Evolutionary conservation across 495 filamentous ascomycete species (phyloP).

Genomic region (Trichoderma reesei): DNA sequence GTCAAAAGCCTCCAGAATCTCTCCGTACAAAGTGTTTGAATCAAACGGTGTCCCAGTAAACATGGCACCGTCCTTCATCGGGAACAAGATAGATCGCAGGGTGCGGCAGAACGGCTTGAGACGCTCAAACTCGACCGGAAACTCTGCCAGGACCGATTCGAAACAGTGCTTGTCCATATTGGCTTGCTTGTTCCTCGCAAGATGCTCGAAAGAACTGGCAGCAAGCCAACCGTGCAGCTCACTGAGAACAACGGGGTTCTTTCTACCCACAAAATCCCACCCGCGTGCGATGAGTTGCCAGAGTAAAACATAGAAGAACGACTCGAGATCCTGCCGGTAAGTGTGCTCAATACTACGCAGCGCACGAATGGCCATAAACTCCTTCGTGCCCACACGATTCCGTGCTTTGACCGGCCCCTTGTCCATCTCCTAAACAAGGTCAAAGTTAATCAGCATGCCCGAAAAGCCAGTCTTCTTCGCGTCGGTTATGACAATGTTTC

Average conservation of each 20-base stretch:
- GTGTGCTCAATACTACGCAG: constrained; percentile 24
- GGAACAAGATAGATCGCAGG: not conserved
- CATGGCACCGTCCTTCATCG: not conserved
- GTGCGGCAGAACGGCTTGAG: not conserved
- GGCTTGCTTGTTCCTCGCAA: not conserved
- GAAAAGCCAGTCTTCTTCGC: not conserved
- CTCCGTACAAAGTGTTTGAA: not conserved
- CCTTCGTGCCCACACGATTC: not conserved
- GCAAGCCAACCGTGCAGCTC: not conserved
- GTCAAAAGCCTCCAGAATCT: not conserved
- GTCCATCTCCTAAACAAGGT: not conserved
- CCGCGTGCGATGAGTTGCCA: constrained; percentile 14
- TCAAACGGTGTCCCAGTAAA: not conserved
- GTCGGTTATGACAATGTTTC: not conserved
- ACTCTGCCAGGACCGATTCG: not conserved
- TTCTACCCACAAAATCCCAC: not conserved
- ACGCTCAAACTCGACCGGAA: not conserved
- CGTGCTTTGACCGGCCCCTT: constrained; percentile 6
- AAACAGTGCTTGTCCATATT: not conserved
- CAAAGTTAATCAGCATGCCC: not conserved
- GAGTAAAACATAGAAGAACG: constrained; percentile 33
- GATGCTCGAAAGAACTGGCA: not conserved
- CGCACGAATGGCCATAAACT: constrained; percentile 33
- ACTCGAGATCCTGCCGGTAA: constrained; percentile 32
- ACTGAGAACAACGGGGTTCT: not conserved